Evolutionary conservation across 2,329 filamentous ascomycete species (phyloP).

Genomic region (Beauveria sp.): DNA sequence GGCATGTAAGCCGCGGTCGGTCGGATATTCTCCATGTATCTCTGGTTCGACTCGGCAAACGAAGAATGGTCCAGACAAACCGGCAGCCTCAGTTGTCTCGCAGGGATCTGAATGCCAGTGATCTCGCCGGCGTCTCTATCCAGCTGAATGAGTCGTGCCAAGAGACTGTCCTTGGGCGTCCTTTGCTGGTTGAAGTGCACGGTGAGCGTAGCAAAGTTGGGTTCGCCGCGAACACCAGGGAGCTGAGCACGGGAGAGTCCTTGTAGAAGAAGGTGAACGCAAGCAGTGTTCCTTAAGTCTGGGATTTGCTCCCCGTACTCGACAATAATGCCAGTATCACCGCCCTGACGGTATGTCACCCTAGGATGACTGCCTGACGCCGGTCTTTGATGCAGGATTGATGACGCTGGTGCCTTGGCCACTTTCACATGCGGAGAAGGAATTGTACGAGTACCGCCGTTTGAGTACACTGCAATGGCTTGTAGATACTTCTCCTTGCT

Average conservation of each 20-base stretch:
- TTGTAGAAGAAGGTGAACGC: constrained; percentile 14
- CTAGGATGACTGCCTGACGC: background rate
- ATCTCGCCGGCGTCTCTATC: background rate
- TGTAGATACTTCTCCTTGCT: background rate
- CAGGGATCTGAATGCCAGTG: background rate
- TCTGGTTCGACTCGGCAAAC: constrained; percentile 31
- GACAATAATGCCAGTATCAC: background rate
- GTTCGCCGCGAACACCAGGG: constrained; percentile 11
- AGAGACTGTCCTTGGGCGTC: background rate
- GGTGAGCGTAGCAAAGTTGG: constrained; percentile 16
- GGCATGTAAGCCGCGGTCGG: constrained; percentile 53
- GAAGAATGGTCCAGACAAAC: constrained; percentile 19
- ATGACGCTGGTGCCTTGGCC: background rate
- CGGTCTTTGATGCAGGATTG: background rate
- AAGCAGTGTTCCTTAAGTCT: constrained; percentile 42
- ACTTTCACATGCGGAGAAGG: background rate
- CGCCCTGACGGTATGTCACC: background rate
- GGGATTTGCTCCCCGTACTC: constrained; percentile 37
- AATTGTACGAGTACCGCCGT: background rate
- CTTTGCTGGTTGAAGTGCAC: constrained; percentile 14
- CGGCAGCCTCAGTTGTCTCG: constrained; percentile 17
- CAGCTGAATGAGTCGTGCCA: background rate
- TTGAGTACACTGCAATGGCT: background rate
- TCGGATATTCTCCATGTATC: constrained; percentile 52
- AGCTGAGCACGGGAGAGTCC: constrained; percentile 9